These are phyloP conservation scores for Macadamia integrifolia DNA, from an alignment of 164 flowering plant species.

Conservation along the genomic window DNA sequence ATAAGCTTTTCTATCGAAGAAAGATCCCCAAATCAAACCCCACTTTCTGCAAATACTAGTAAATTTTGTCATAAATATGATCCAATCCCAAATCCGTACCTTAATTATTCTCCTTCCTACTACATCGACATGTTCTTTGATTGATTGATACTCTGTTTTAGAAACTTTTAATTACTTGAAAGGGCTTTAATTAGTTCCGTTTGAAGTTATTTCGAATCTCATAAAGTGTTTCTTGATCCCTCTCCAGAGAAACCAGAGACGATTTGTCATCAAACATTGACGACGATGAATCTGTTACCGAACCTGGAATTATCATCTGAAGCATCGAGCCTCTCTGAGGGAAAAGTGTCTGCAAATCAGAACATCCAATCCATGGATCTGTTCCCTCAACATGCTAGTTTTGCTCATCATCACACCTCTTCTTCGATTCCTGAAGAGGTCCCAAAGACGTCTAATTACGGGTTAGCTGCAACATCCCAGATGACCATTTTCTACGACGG, in stretches of 20 bases:
- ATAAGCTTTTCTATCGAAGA: too few species aligned
- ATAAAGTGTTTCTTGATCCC: neutral
- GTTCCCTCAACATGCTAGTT: constrained; percentile 36
- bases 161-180: too few species aligned
- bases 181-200: too few species aligned
- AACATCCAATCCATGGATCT: constrained; percentile 30
- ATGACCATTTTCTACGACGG: constrained; percentile 75
- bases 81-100: too few species aligned
- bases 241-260: constrained; percentile 22
- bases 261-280: constrained; percentile 4
- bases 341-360: neutral
- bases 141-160: too few species aligned
- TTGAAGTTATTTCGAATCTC: too few species aligned
- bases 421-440: constrained; percentile 9
- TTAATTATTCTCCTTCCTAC: too few species aligned
- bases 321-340: neutral
- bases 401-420: constrained; percentile 6
- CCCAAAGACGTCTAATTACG: constrained; percentile 18
- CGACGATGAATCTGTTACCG: constrained; percentile 43
- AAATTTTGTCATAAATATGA: too few species aligned
- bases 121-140: too few species aligned
- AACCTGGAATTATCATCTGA: constrained; percentile 15
- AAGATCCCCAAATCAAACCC: too few species aligned
- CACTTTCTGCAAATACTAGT: too few species aligned
- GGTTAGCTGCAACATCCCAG: constrained; percentile 35